These are phyloP conservation scores for Tuctoria greenei DNA, from an alignment of 176 grass and related monocot genomes.

Conservation along the genomic window DNA sequence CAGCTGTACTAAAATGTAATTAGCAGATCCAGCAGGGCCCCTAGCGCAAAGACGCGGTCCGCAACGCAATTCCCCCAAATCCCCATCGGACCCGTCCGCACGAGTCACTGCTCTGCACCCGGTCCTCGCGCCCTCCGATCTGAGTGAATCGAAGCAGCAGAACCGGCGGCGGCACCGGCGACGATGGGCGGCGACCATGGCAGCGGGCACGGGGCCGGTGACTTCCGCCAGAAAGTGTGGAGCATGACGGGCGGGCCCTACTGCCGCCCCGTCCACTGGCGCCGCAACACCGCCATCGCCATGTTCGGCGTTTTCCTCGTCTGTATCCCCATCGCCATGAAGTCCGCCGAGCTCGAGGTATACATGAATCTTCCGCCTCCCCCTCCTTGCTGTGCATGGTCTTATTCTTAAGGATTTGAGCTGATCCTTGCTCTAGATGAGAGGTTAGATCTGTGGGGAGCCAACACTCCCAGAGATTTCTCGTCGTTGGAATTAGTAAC, in stretches of 20 bases:
- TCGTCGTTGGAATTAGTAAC: background rate
- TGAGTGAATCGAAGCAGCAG: conserved; percentile 40
- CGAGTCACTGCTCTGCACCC: background rate
- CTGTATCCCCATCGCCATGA: conserved; percentile 95
- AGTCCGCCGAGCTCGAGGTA: conserved; percentile 97
- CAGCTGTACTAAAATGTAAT: background rate
- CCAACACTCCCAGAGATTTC: background rate
- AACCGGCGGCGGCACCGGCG: conserved; percentile 35
- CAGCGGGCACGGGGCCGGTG: conserved; percentile 48
- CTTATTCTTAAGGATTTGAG: background rate
- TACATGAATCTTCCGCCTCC: background rate
- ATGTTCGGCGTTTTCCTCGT: conserved; percentile 77
- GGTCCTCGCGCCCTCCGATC: conserved; percentile 33
- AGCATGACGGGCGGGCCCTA: conserved; percentile 98
- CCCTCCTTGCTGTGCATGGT: background rate
- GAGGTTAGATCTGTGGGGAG: conserved; percentile 20
- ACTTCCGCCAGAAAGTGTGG: conserved; percentile 93
- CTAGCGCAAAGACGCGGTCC: conserved; percentile 39
- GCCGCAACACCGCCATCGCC: conserved; percentile 96
- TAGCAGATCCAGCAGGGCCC: conserved; percentile 29
- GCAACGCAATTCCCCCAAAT: conserved; percentile 37
- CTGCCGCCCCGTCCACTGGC: conserved; percentile 98
- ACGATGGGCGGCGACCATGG: conserved; percentile 48
- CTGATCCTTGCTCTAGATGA: background rate
- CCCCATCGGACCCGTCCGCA: conserved; percentile 21